Evolutionary conservation across 331 rosid species (phyloP).

Genomic region (Prunus yedoensis): DNA sequence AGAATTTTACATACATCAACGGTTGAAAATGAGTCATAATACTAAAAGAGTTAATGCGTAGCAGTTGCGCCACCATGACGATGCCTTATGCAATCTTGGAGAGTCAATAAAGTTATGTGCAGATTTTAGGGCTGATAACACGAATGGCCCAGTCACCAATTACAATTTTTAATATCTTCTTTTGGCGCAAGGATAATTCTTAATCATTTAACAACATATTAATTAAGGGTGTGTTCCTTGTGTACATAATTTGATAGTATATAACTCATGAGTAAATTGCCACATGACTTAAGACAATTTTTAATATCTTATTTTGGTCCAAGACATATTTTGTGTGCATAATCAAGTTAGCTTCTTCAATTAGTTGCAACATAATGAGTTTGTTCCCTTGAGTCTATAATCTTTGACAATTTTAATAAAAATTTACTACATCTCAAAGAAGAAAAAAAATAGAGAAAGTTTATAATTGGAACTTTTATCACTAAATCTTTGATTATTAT

Average conservation of each 20-base stretch:
- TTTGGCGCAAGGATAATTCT: background rate
- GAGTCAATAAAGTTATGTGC: background rate
- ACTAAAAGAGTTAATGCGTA: background rate
- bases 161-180: background rate
- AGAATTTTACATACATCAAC: no score
- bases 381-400: no score
- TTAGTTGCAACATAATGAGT: background rate
- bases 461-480: background rate
- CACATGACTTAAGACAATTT: no score
- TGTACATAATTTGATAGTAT: no score
- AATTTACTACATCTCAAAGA: no score
- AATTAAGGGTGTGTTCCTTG: no score
- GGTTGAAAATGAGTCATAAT: no score
- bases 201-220: no score
- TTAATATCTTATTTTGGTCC: no score
- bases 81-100: background rate
- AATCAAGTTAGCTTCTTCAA: background rate
- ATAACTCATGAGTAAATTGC: no score
- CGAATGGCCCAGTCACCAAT: constrained; percentile 7
- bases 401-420: no score
- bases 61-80: constrained; percentile 17
- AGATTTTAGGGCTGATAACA: constrained; percentile 12
- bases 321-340: no score
- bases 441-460: background rate
- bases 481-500: background rate